Base-by-base conservation (phyloP, 1,284 basidiomycete genomes). In the Schizopora paradoxa region DNA sequence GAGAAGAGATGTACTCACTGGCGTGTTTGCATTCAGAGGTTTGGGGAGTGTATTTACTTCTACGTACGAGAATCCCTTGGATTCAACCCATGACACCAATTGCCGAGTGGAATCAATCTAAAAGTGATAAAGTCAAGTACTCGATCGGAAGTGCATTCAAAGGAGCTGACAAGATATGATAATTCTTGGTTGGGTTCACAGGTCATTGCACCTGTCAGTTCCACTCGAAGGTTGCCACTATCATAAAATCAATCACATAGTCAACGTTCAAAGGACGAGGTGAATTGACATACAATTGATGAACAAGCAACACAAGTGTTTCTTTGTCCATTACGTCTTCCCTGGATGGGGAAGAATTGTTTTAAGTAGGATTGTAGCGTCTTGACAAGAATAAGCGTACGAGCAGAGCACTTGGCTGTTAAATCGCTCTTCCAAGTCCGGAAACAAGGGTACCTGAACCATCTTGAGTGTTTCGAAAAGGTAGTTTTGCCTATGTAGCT, bases 31-130 rank as follows among this genome's bases (percentile, higher is more conserved):
- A 62, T 56, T 47, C 62, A 65, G 48, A 7, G 87, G 74, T 55
- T 82, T 82, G 0, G 84, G 77, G 55, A 84, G 82, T 14, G 97
- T 68, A 60, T 96, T 96, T 49, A 96, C 75, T 61, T 99, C 96
- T 16, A 98, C 69, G 2, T 97, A 62, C 1, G 83, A 81, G 61
- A 81, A 93, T 0, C 72, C 70, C 49, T 79, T 70, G 11, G 61
- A 64, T 40, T 68, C 72, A 1, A 86, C 76, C 91, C 92, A 97
- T 7, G 74, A 66, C 34, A 97, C 72, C 10, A 99, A 69, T 37
- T 78, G 66, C 59, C 85, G 85, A 1, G 87, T 90, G 34, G 85
- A 84, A 63, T 98, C 93, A 45, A 96, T 71, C 93, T 96, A 53
- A 8, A 4, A 13, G 10, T 22, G 8, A 40, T 19, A 19, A 28